Evolutionary conservation across 2,329 filamentous ascomycete species (phyloP), one percentile per base, ranked within the genome.

Genomic region (Ceratocystis harringtonii): DNA sequence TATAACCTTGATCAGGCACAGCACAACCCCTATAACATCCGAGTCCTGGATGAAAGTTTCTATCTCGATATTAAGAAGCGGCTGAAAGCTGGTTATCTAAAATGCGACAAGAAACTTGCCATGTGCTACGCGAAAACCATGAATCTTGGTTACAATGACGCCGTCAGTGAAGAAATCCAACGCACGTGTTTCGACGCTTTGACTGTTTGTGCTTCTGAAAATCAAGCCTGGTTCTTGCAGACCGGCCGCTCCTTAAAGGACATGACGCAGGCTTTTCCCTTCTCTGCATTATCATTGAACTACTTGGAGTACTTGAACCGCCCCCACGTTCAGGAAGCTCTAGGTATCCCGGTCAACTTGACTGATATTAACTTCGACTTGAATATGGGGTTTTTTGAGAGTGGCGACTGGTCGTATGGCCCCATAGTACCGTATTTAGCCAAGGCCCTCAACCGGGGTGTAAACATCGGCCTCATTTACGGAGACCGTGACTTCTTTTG

Each of bases 391-490:
- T 44, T 74, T 79, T 4, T 62, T 22, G 1, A 2, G 6, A 12
- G 41, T 19, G 66, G 66, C 22, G 66, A 68, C 52, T 65, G 52
- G 43, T 55, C 63, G 10, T 44, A 58, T 28, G 66, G 66, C 1
- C 63, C 66, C 10, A 67, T 65, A 5, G 68, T 78, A 83, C 65
- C 63, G 15, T 50, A 65, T 15, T 77, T 89, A 15, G 84, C 85
- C 63, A 75, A 78, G 15, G 80, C 89, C 25, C 76, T 89, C 64
- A 77, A 81, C 22, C 78, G 76, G 1, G 85, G 84, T 15, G 81
- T 90, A 19, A 84, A 84, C 10, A 81, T 94, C 17, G 86, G 86
- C 5, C 75, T 94, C 67, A 80, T 91, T 65, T 89, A 92, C 72
- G 82, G 83, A 30, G 83, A 85, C 70, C 75, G 81, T 68, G 83